Evolutionary conservation across 345 rosid species (phyloP).

Genomic region (Boechera retrofracta): DNA sequence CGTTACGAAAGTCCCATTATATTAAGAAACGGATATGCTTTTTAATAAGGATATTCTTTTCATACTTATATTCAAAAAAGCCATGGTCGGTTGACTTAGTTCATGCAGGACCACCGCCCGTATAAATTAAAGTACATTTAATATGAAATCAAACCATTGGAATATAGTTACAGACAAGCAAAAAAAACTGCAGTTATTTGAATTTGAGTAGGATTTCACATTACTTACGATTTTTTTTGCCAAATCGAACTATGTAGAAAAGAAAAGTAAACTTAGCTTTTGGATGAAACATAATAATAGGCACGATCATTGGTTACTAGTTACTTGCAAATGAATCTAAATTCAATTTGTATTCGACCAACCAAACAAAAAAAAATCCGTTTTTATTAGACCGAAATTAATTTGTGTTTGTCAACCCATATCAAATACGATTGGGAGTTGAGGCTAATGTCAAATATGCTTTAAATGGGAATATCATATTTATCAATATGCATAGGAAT

Average conservation of each 20-base stretch:
- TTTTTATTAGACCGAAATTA: too few relatives aligned
- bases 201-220: background rate
- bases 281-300: background rate
- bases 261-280: background rate
- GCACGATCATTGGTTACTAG: slow-evolving; percentile 10
- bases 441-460: slow-evolving; percentile 30
- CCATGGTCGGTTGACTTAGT: slow-evolving; percentile 31
- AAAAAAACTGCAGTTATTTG: background rate
- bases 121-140: background rate
- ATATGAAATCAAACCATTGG: background rate
- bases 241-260: too few relatives aligned
- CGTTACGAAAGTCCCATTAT: background rate
- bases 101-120: slow-evolving; percentile 6
- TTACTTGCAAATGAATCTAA: background rate
- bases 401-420: slow-evolving; percentile 21
- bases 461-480: background rate
- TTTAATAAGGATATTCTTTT: slow-evolving; percentile 35
- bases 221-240: background rate
- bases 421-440: slow-evolving; percentile 23
- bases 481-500: slow-evolving; percentile 8
- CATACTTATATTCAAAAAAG: background rate
- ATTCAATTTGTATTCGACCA: too few relatives aligned
- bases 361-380: too few relatives aligned
- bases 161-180: background rate
- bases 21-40: slow-evolving; percentile 21